Evolutionary conservation across 345 rosid species (phyloP), one percentile per base, ranked within the genome.

Genomic region (Erysimum cheiranthoides): DNA sequence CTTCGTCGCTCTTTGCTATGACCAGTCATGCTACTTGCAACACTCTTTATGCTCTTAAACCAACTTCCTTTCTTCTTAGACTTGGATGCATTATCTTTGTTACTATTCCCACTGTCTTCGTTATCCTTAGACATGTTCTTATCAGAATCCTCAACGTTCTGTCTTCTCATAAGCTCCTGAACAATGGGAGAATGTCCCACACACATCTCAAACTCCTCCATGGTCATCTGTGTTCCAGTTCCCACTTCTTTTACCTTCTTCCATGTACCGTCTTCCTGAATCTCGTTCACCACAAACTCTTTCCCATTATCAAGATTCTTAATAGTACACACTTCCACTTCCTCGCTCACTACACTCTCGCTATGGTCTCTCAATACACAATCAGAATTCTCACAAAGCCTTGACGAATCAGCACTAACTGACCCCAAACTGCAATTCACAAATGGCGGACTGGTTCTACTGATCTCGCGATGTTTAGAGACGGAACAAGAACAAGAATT

Each of bases 101-200:
- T 18, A 27, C 74, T 75, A 54, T 21, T 68, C 5, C 70, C 76
- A 59, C 80, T 80, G 61, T 83, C 89, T 4, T 61, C 70, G 58
- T 68, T 75, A 25, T 77, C 76, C 16, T 70, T 62, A 6, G 58
- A 30, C 61, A 17, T 76, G 73, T 82, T 92, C 39, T 84, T 80
- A 32, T 69, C 77, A 32, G 88, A 88, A 60, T 88, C 96, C 79
- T 92, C 97, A 32, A 88, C 93, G 68, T 87, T 90, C 78, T 95
- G 97, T 74, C 99, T 82, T 82, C 97, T 90, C 97, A 95, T 92
- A 83, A 95, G 70, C 66, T 95, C 99, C 73, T 89, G 96, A 45
- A 92, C 99, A 46, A 95, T 89, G 0, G 99, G 97, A 0, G 99
- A 95, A 79, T 92, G 96, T 58, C 99, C 97, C 2, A 92, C 93